These are phyloP conservation scores for Phaeosphaeria sp. DNA, from an alignment of 2,329 filamentous ascomycete genomes.

Conservation along the genomic window DNA sequence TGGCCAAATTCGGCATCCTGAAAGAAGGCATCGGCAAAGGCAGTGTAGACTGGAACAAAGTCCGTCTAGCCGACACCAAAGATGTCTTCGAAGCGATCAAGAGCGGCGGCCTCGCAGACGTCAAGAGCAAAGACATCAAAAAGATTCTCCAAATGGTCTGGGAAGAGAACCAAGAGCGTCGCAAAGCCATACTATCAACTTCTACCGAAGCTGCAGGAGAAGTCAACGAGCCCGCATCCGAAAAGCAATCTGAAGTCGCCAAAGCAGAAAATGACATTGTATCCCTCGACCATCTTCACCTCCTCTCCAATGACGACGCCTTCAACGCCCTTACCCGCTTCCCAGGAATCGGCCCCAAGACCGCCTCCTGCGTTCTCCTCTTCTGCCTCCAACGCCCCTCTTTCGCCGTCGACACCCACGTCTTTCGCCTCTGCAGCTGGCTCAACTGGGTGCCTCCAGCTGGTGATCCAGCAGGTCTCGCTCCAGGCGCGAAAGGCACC, in stretches of 20 bases:
- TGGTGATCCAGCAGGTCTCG: conserved; percentile 40
- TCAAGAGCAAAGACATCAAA: conserved; percentile 77
- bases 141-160: conserved; percentile 75
- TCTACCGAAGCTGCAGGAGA: conserved; percentile 50
- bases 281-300: conserved; percentile 68
- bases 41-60: conserved; percentile 77
- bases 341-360: conserved; percentile 71
- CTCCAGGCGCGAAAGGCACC: conserved; percentile 46
- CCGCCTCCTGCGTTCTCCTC: conserved; percentile 68
- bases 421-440: conserved; percentile 68
- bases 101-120: conserved; percentile 72
- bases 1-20: conserved; percentile 68
- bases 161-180: conserved; percentile 68
- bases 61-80: conserved; percentile 64
- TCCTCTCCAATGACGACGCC: conserved; percentile 62
- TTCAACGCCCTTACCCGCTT: conserved; percentile 65
- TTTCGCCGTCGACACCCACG: conserved; percentile 72
- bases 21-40: conserved; percentile 70
- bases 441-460: conserved; percentile 65
- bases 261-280: conserved; percentile 66
- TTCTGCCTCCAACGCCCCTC: conserved; percentile 69
- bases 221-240: conserved; percentile 54
- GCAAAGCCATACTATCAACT: conserved; percentile 53
- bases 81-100: conserved; percentile 75
- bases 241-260: conserved; percentile 65